Evolutionary conservation across 2,329 filamentous ascomycete species (phyloP), one percentile per base, ranked within the genome.

Genomic region (Ilyonectria robusta): DNA sequence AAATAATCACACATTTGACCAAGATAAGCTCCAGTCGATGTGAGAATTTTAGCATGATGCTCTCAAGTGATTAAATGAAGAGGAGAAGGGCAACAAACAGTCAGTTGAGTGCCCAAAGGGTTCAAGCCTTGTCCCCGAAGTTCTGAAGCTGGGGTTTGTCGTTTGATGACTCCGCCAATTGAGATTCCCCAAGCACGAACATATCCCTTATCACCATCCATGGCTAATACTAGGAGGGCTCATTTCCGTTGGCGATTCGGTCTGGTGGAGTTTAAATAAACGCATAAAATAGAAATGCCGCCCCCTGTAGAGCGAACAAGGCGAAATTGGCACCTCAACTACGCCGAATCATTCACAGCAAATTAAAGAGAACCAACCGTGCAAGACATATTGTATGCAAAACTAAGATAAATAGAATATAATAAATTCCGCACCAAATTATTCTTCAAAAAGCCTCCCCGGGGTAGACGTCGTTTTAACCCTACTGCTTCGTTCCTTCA

Each of bases 401-500:
- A 6, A 10, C 8, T 19, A 7, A 33, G 19, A n/a, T n/a, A 10
- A 10, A 6, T 4, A 53, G 51, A 2, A 9, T 46, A 2, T 5
- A 51, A 53, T n/a, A 15, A 29, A 9, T 26, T 48, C 6, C 11
- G 23, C 13, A 35, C 21, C 21, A 35, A 37, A 53, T 53, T 21
- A n/a, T 56, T 56, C 19, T 37, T 55, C 9, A n/a, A 55, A 40
- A 37, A 19, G 19, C 31, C 33, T 7, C 19, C 21, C 35, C 17
- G 26, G 26, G 19, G 31, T 11, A 15, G n/a, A 55, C 1, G 11
- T 2, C 11, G 40, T 23, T 29, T n/a, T 8, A 21, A n/a, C 21
- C 40, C 51, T 61, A 64, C 37, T 59, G 59, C 61, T 66, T 72
- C 7, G 55, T 58, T 29, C n/a, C 44, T 26, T 69, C 68, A 58